phyloP scores from a whole-genome alignment of 495 filamentous ascomycete genomes.

The Halenospora varia region DNA sequence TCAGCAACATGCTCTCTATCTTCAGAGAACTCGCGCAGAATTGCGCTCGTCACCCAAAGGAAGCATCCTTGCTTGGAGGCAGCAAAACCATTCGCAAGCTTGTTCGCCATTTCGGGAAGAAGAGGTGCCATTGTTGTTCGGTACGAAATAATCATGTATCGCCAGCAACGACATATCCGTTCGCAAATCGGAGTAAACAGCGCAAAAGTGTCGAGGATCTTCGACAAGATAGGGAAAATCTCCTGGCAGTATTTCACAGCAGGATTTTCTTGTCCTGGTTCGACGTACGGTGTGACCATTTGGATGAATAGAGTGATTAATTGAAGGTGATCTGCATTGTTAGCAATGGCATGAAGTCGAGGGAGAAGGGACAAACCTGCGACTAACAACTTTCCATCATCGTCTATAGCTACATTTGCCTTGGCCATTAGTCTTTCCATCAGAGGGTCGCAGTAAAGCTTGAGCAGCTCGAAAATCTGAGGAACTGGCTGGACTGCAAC shows the following conservation, averaged over 20 bases:
- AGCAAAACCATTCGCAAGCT: constrained; percentile 79
- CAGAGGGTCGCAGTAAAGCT: constrained; percentile 91
- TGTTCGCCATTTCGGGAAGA: constrained; percentile 78
- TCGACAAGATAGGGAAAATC: constrained; percentile 79
- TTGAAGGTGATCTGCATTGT: constrained; percentile 70
- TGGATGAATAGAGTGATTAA: constrained; percentile 88
- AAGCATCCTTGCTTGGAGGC: constrained; percentile 91
- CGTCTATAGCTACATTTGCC: constrained; percentile 78
- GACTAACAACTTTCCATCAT: constrained; percentile 74
- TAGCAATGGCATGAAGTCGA: constrained; percentile 24
- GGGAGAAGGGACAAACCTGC: constrained; percentile 52
- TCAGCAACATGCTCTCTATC: constrained; percentile 80
- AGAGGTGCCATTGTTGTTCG: constrained; percentile 83
- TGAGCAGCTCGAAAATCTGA: constrained; percentile 76
- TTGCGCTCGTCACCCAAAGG: constrained; percentile 92
- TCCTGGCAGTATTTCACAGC: constrained; percentile 95
- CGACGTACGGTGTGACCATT: constrained; percentile 71
- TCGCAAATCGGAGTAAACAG: constrained; percentile 85
- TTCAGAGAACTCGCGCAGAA: constrained; percentile 90
- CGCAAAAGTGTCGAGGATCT: constrained; percentile 80
- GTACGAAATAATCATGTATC: constrained; percentile 94
- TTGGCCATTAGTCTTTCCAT: constrained; percentile 79
- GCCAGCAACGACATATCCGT: constrained; percentile 89
- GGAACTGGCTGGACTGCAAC: constrained; percentile 78
- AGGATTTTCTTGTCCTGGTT: constrained; percentile 70